A percentile compares a stretch with the other conserved stretches of the same genome.
phyloP scores from a whole-genome alignment of 805 yeast species.

The Cyberlindnera meyerae region DNA sequence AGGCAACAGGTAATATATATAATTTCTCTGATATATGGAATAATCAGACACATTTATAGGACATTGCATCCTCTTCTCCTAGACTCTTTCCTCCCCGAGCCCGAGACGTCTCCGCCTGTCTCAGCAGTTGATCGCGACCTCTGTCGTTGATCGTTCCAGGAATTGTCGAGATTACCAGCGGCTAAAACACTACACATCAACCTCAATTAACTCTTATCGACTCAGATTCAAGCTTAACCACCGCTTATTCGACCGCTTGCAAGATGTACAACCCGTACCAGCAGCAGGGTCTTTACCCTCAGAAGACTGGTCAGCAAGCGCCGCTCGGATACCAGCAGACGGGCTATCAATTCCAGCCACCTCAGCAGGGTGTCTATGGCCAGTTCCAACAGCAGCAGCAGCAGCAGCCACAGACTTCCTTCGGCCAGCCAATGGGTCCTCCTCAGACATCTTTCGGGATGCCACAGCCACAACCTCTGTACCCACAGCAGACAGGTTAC shows the following conservation, averaged over 20 bases:
- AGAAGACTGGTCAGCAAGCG: slow-evolving; percentile 9
- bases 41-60: no score
- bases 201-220: no score
- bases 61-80: no score
- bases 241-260: not conserved
- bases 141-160: no score
- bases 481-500: slow-evolving; percentile 26
- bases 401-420: slow-evolving; percentile 17
- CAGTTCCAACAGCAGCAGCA: slow-evolving; percentile 13
- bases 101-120: no score
- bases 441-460: slow-evolving; percentile 23
- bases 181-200: no score
- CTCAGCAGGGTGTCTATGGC: slow-evolving; percentile 3
- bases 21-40: no score
- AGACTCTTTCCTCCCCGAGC: no score
- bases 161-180: no score
- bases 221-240: no score
- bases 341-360: slow-evolving; percentile 15
- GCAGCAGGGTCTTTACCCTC: slow-evolving; percentile 2
- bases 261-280: slow-evolving; percentile 1
- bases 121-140: not conserved
- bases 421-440: slow-evolving; percentile 18
- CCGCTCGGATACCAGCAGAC: slow-evolving; percentile 18
- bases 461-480: slow-evolving; percentile 20
- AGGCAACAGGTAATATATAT: no score